Conservation (phyloP, 805 yeast species). For the Diddensiella caesifluorescens region DNA sequence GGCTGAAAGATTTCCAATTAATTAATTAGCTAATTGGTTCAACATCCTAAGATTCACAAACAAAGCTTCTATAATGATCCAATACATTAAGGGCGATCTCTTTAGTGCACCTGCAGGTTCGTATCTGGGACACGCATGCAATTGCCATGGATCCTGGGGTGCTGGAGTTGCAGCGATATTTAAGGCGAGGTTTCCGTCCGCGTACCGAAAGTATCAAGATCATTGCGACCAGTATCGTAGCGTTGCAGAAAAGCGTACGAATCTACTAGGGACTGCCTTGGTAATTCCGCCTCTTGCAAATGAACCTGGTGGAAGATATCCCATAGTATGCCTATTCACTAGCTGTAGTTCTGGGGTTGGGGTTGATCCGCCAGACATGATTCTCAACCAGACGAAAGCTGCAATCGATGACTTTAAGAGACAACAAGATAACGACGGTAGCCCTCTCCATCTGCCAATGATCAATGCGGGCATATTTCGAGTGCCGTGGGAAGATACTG, state of each 20-base stretch:
- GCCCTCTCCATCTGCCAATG: conserved; percentile 57
- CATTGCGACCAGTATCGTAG: conserved; percentile 36
- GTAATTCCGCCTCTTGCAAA: conserved; percentile 43
- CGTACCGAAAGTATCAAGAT: conserved; percentile 45
- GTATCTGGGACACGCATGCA: conserved; percentile 72
- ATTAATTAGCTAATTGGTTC: no score
- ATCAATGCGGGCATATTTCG: conserved; percentile 77
- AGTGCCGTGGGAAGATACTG: conserved; percentile 76
- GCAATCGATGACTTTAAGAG: conserved; percentile 45
- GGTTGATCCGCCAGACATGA: conserved; percentile 41
- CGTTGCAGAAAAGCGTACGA: conserved; percentile 18
- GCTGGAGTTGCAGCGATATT: conserved; percentile 73
- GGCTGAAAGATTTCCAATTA: no score
- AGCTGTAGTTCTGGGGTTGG: conserved; percentile 46
- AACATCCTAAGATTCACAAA: no score
- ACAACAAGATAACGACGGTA: conserved; percentile 17
- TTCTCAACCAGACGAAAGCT: conserved; percentile 45
- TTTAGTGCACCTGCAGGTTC: conserved; percentile 41
- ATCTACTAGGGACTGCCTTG: conserved; percentile 51
- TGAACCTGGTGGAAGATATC: conserved; percentile 25
- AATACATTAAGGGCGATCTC: conserved; percentile 54
- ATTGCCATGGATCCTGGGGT: conserved; percentile 76
- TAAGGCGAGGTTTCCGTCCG: conserved; percentile 47
- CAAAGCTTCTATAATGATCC: conserved; percentile 9
- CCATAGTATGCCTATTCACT: conserved; percentile 74